Evolutionary conservation across 306 rosid species (phyloP).

Genomic region (Malus fusca): DNA sequence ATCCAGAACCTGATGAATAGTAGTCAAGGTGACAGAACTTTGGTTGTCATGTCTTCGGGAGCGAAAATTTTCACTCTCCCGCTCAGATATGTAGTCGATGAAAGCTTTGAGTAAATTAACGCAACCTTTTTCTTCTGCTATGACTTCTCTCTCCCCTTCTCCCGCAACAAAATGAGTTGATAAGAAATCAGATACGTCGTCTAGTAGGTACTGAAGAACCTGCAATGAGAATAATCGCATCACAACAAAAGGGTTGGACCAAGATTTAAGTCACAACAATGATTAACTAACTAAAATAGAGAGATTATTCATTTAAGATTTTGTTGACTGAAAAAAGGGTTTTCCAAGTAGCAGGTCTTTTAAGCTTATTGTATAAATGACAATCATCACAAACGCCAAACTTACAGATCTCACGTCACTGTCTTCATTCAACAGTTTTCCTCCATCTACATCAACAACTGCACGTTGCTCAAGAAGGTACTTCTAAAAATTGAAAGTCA

Average conservation of each 20-base stretch:
- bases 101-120: constrained; percentile 46
- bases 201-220: constrained; percentile 85
- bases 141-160: constrained; percentile 34
- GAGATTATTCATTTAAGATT: too few relatives aligned
- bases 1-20: constrained; percentile 82
- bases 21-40: constrained; percentile 77
- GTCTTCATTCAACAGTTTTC: constrained; percentile 82
- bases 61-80: constrained; percentile 70
- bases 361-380: neutral
- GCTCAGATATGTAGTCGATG: constrained; percentile 60
- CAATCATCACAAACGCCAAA: constrained; percentile 16
- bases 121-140: constrained; percentile 54
- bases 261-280: neutral
- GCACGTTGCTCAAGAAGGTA: constrained; percentile 91
- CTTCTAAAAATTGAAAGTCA: constrained; percentile 35
- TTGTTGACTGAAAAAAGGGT: too few relatives aligned
- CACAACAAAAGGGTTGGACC: constrained; percentile 6
- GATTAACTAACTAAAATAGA: neutral
- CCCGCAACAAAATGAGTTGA: constrained; percentile 41
- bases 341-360: too few relatives aligned
- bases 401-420: constrained; percentile 88
- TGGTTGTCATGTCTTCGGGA: constrained; percentile 61
- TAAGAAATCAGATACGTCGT: constrained; percentile 77
- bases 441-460: constrained; percentile 68
- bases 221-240: constrained; percentile 27